Percentiles rank a stretch among this genome's conserved stretches.
phyloP scores from a whole-genome alignment of 192 early-diverging fungal species.

The Linnemannia exigua region DNA sequence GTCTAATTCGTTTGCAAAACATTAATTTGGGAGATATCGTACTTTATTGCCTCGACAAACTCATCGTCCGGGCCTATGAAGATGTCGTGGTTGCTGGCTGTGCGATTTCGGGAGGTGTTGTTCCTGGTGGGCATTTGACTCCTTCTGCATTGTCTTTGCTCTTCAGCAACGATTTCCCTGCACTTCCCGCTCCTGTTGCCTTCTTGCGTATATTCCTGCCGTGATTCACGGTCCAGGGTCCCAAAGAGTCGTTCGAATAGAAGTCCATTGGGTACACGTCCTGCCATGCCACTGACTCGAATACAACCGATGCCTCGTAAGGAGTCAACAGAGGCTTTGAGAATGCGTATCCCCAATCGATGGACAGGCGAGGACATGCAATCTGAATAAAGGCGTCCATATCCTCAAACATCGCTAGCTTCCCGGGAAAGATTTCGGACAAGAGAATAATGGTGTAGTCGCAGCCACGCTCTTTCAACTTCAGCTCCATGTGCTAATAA shows the following conservation, averaged over 20 bases:
- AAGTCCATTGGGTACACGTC: conserved; percentile 98
- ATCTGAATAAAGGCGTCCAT: conserved; percentile 95
- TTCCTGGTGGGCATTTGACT: not conserved
- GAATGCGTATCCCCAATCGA: conserved; percentile 99
- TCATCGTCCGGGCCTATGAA: not conserved
- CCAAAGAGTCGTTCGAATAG: conserved; percentile 91
- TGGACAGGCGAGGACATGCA: conserved; percentile 95
- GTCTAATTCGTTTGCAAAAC: not conserved
- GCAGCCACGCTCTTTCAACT: conserved; percentile 72
- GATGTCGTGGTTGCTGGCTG: not conserved
- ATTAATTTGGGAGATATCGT: not conserved
- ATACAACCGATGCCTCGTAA: conserved; percentile 93
- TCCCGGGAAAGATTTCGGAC: conserved; percentile 96
- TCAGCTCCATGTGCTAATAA: conserved; percentile 74
- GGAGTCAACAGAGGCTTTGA: conserved; percentile 91
- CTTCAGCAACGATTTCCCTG: not conserved
- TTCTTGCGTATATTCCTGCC: conserved; percentile 63
- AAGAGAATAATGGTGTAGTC: conserved; percentile 83
- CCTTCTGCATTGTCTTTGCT: not conserved
- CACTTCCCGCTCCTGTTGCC: not conserved
- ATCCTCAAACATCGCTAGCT: conserved; percentile 90
- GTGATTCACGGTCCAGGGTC: conserved; percentile 96
- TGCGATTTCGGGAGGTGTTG: not conserved
- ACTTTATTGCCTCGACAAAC: not conserved
- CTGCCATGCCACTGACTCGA: conserved; percentile 85